Conservation (phyloP, 805 yeast genomes). For the Clavispora vitiphila region DNA sequence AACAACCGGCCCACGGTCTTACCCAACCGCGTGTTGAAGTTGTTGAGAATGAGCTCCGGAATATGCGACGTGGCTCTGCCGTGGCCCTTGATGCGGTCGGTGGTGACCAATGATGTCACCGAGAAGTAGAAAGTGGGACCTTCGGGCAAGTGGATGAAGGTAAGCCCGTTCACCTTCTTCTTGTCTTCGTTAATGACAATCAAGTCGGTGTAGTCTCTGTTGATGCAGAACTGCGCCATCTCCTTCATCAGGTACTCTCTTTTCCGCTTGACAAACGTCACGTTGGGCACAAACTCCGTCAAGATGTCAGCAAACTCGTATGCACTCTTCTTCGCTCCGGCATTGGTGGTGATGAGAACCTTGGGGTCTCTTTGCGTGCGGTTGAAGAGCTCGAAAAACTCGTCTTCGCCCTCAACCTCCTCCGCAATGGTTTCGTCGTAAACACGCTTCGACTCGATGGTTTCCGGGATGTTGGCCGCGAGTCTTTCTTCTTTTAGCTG, state of each 20-base stretch:
- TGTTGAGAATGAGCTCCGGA: slow-evolving; percentile 89
- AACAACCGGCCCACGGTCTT: slow-evolving; percentile 88
- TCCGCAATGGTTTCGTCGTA: slow-evolving; percentile 76
- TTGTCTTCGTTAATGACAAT: slow-evolving; percentile 91
- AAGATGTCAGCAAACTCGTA: slow-evolving; percentile 86
- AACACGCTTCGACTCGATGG: slow-evolving; percentile 79
- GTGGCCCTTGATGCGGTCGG: slow-evolving; percentile 76
- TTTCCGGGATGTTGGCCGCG: slow-evolving; percentile 69
- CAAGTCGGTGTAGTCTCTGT: slow-evolving; percentile 82
- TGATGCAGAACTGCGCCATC: slow-evolving; percentile 76
- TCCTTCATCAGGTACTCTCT: slow-evolving; percentile 79
- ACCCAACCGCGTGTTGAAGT: slow-evolving; percentile 89
- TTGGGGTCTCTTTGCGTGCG: slow-evolving; percentile 59
- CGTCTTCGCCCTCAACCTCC: slow-evolving; percentile 60
- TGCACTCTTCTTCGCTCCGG: slow-evolving; percentile 78
- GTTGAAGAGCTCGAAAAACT: slow-evolving; percentile 39
- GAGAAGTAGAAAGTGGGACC: slow-evolving; percentile 96
- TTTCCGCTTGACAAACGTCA: slow-evolving; percentile 83
- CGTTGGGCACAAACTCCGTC: slow-evolving; percentile 79
- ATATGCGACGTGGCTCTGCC: slow-evolving; percentile 87
- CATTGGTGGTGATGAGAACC: slow-evolving; percentile 83
- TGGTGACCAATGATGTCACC: slow-evolving; percentile 68
- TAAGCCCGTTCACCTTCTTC: slow-evolving; percentile 84
- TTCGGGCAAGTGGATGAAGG: slow-evolving; percentile 88
- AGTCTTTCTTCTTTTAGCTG: slow-evolving; percentile 76